phyloP scores from a whole-genome alignment of 176 grass and related monocot genomes.

The Guadua angustifolia region DNA sequence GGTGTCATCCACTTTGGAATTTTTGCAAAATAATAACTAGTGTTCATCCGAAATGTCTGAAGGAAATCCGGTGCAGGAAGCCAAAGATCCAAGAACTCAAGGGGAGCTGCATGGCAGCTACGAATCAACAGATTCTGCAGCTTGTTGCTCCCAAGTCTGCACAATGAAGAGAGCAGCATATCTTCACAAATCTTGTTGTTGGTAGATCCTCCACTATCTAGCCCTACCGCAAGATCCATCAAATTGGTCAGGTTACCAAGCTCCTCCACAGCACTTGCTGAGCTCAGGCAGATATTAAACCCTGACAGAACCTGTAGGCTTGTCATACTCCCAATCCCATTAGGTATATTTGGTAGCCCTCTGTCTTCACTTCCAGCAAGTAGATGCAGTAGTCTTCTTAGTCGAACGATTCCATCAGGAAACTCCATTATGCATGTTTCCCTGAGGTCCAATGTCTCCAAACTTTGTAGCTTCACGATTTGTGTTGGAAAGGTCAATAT shows the following conservation, averaged over 20 bases:
- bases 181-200: neutral
- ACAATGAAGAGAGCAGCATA: neutral
- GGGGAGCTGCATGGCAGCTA: neutral
- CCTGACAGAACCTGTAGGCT: neutral
- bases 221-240: too few species aligned
- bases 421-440: neutral
- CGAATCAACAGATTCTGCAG: neutral
- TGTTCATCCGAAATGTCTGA: neutral
- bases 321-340: neutral
- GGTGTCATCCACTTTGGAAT: neutral
- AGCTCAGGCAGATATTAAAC: neutral
- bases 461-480: neutral
- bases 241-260: too few species aligned
- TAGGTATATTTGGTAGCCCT: neutral
- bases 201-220: too few species aligned
- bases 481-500: neutral
- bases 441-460: neutral
- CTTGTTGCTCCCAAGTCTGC: slow-evolving; percentile 9
- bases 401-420: too few species aligned
- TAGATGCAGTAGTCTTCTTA: too few species aligned
- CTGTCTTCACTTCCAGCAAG: neutral
- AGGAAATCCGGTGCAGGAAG: neutral
- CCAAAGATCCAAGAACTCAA: neutral
- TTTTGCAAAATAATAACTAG: neutral
- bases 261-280: neutral